Evolutionary conservation across 1,284 basidiomycete genomes (phyloP).

Genomic region (Cryptococcus depauperatus): DNA sequence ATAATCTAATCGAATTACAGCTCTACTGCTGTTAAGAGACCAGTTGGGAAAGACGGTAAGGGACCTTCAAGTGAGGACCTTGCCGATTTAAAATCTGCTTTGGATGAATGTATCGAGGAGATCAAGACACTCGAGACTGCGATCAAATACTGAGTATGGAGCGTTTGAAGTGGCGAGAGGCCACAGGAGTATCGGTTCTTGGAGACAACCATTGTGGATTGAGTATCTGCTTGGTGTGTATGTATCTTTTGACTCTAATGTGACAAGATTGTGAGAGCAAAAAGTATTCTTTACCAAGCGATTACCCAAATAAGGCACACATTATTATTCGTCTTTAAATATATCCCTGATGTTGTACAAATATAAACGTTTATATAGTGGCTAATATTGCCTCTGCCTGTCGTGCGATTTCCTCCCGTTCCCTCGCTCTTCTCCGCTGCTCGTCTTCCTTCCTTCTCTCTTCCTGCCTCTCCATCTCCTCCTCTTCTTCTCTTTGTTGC

Average conservation of each 20-base stretch:
- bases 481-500: slow-evolving; percentile 31
- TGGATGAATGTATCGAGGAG: slow-evolving; percentile 73
- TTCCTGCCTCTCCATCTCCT: slow-evolving; percentile 30
- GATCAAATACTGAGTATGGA: slow-evolving; percentile 14
- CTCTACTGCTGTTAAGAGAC: slow-evolving; percentile 33
- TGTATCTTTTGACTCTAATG: slow-evolving; percentile 9
- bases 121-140: slow-evolving; percentile 58
- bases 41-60: slow-evolving; percentile 40
- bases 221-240: slow-evolving; percentile 8
- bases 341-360: no score
- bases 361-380: slow-evolving; percentile 19
- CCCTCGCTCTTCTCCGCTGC: slow-evolving; percentile 28
- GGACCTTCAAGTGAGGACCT: slow-evolving; percentile 59
- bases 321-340: neutral
- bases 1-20: slow-evolving; percentile 47
- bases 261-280: neutral
- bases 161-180: neutral
- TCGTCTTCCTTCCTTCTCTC: slow-evolving; percentile 32
- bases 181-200: neutral
- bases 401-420: slow-evolving; percentile 33
- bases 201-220: neutral
- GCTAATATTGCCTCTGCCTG: slow-evolving; percentile 41
- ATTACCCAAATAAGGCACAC: neutral
- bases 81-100: slow-evolving; percentile 52
- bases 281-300: neutral